Conservation (phyloP, 495 filamentous ascomycete genomes). For the Parachaetomium inaequale region DNA sequence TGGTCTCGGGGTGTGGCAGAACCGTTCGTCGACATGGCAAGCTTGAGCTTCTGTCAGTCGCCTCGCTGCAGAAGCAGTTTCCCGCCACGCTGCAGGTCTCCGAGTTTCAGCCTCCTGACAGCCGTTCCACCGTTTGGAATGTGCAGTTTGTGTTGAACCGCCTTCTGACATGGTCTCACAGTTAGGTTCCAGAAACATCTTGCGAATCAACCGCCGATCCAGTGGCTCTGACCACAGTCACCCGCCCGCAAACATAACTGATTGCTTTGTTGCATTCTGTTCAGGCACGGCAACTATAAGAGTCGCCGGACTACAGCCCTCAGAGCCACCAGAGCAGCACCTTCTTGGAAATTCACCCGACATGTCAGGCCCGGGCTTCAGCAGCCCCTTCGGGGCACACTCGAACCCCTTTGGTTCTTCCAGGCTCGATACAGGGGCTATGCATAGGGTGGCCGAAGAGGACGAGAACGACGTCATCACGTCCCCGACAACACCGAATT, state of each 20-base stretch:
- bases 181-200: slow-evolving; percentile 1
- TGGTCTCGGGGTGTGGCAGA: not conserved
- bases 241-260: not conserved
- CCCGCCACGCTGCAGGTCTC: slow-evolving; percentile 20
- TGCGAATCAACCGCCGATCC: not conserved
- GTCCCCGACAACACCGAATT: slow-evolving; percentile 54
- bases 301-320: not conserved
- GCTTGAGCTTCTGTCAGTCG: not conserved
- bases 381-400: slow-evolving; percentile 51
- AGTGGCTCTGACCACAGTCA: not conserved
- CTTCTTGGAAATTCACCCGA: slow-evolving; percentile 1
- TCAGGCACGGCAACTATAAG: not conserved
- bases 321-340: not conserved
- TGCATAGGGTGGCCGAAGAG: slow-evolving; percentile 55
- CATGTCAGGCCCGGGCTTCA: slow-evolving; percentile 53
- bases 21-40: not conserved
- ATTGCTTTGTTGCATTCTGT: not conserved
- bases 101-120: slow-evolving; percentile 7
- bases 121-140: not conserved
- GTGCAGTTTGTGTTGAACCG: slow-evolving; percentile 8
- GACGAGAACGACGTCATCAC: slow-evolving; percentile 57
- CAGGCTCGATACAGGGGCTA: slow-evolving; percentile 37
- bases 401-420: slow-evolving; percentile 50
- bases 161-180: slow-evolving; percentile 14
- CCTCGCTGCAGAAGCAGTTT: slow-evolving; percentile 12